Evolutionary conservation across 208 protist genomes (phyloP), one percentile per base, ranked within the genome.

Genomic region (Strigomonas culicis): DNA sequence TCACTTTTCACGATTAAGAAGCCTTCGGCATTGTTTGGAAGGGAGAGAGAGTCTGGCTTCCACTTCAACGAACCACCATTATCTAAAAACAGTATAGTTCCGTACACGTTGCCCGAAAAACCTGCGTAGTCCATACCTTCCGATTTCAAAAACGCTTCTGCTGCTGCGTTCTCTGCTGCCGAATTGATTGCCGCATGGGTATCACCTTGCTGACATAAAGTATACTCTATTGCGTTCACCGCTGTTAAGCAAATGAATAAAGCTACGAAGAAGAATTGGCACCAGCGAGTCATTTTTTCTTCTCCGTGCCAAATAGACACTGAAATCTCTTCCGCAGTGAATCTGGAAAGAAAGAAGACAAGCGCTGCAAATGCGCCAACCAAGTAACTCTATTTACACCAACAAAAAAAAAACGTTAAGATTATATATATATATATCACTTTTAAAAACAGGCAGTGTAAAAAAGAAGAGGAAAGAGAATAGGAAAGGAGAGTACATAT

Each of bases 1-100:
- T 60, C 55, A 19, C 31, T 44, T 6, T 60, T 60, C 32, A 60
- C 32, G 22, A 60, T 34, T n/a, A 60, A 47, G 22, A 60, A 60
- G 4, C 30, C 55, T 25, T 4, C 7, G 2, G 19, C 39, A 21
- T 43, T 6, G 22, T n/a, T 21, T 41, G 55, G n/a, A 10, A 24
- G 24, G 24, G 39, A 44, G 24, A 34, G 44, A n/a, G 30, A 10
- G 10, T 10, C 10, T 13, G 55, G 55, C 2, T 25, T 34, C 55
- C 55, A 60, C n/a, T 15, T 13, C 7, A 60, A 34, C 36, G 55
- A 34, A 6, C 8, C 19, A 39, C 15, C 15, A 10, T 46, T 31
- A 60, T 22, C 55, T 21, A 25, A 25, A 60, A 34, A 60, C 19
- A 43, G 7, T 19, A 32, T 31, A 19, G 4, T 21, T 7, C 10